Base-by-base conservation (phyloP, 805 yeast species). In the Pichia insulana region DNA sequence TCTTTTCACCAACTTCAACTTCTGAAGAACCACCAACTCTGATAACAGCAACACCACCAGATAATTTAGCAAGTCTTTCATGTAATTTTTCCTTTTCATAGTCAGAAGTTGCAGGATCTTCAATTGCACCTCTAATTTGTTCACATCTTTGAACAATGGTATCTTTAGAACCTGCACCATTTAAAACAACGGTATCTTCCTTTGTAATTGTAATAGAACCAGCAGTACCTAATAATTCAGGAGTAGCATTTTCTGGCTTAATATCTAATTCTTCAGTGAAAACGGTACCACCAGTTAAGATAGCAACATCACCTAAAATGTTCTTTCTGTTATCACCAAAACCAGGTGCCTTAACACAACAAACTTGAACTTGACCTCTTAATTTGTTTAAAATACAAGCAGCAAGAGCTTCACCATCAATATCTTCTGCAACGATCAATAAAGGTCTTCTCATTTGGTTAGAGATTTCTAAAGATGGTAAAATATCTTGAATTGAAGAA, bases 1-100 rank as follows among this genome's bases (percentile, higher is more conserved):
- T 92, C 92, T 92, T 92, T 75, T 92, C 98, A 61, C 97, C 94
- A 53, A 92, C 98, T 71, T 92, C 97, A 53, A 92, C 84, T 71
- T 92, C 97, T 18, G 96, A 83, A 36, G 95, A 65, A 55, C 98
- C 98, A 64, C 98, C 98, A 49, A 90, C 97, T 73, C 84, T 85
- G 59, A 92, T 75, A 51, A 92, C 97, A 43, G 98, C 98, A 62
- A 92, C 97, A 78, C 97, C 97, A 47, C 96, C 96, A 37, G 95
- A 83, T 52, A 92, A 75, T 72, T 90, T 92, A 57, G 98, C 97
- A 52, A 92, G 74, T 70, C 98, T 83, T 73, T 90, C 97, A 70
- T 87, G 96, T 59, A 90, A 75, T 72, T 92, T 92, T 73, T 92
- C 97, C 70, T 75, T 80, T 75, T 92, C 98, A 71, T 94, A 90